phyloP scores from a whole-genome alignment of 192 early-diverging fungal genomes.

The Spizellomyces sp. region DNA sequence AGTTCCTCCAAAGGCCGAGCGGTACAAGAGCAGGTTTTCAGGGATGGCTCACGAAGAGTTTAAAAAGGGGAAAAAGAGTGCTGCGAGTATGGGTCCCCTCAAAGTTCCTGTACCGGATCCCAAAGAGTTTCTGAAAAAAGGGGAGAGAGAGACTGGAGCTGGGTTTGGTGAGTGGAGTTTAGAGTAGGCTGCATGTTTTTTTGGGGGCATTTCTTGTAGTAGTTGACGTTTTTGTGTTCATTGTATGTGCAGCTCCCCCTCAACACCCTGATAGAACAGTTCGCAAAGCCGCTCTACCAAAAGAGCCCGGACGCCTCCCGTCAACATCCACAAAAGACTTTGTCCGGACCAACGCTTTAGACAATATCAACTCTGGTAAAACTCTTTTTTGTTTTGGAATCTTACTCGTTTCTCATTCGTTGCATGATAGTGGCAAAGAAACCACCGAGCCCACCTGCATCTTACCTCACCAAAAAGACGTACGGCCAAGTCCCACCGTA shows the following conservation, averaged over 20 bases:
- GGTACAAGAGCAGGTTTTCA: constrained; percentile 51
- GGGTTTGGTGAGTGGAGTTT: not conserved
- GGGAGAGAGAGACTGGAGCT: constrained; percentile 44
- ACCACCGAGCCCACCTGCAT: constrained; percentile 21
- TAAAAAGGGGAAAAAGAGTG: constrained; percentile 35
- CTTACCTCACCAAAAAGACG: constrained; percentile 47
- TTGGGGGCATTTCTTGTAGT: not conserved
- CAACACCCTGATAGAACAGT: constrained; percentile 42
- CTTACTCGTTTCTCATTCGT: not conserved
- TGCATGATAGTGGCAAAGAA: constrained; percentile 45
- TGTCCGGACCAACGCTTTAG: constrained; percentile 52
- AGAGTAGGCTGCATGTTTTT: too few species aligned
- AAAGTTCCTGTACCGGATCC: constrained; percentile 42
- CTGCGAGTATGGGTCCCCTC: constrained; percentile 58
- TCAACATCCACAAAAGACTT: constrained; percentile 51
- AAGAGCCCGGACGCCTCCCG: constrained; percentile 31
- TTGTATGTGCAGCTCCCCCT: constrained; percentile 19
- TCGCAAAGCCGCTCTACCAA: constrained; percentile 54
- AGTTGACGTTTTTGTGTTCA: not conserved
- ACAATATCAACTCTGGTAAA: constrained; percentile 61
- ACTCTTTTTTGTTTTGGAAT: not conserved
- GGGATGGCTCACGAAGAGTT: constrained; percentile 48
- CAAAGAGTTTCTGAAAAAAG: constrained; percentile 48
- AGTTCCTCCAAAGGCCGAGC: constrained; percentile 39
- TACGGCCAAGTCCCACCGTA: constrained; percentile 53